Base-by-base conservation (phyloP, 2,329 filamentous ascomycete species). In the Orbilia ellipsospora region DNA sequence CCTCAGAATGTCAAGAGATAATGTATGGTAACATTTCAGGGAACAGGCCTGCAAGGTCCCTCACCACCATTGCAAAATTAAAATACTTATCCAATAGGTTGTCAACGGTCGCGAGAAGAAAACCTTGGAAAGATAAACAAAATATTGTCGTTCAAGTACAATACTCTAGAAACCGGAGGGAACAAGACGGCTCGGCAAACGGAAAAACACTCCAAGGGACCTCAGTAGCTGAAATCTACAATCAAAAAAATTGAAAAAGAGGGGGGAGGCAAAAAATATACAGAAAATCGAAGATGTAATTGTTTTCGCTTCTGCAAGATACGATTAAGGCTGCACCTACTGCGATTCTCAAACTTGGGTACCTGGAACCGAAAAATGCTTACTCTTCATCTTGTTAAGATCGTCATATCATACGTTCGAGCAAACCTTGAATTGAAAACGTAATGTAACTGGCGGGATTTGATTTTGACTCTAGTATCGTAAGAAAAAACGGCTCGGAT, bases 261-360 rank as follows among this genome's bases (percentile, higher is more conserved):
- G 12, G 5, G 42, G 40, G 18, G 15, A 62, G 42, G 23, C 20
- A 56, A 23, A 36, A 36, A 36, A 36, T 36, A 15, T 18, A 48
- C 16, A 6, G 40, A 48, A 13, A 48, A 18, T 48, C 44, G 44
- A 48, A n/a, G 2, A 15, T 48, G 44, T 48, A 48, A 42, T 40
- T 2, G 23, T 40, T 42, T 44, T 70, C 66, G 66, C 66, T 70
- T 70, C 66, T 70, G 57, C 57, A 63, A 54, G 66, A 57, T 70
- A 51, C 23, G 51, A 57, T 54, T 69, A 62, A 69, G 51, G 66
- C 66, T 63, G 40, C 66, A 44, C 59, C 52, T 70, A 16, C 57
- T 31, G 18, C 15, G 20, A n/a, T 13, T 26, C 16, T 23, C 20
- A 18, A 23, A 18, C 36, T 45, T 10, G 23, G 31, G 31, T 55